Base-by-base conservation (phyloP, 768 basidiomycete genomes). In the Tylopilus felleus region DNA sequence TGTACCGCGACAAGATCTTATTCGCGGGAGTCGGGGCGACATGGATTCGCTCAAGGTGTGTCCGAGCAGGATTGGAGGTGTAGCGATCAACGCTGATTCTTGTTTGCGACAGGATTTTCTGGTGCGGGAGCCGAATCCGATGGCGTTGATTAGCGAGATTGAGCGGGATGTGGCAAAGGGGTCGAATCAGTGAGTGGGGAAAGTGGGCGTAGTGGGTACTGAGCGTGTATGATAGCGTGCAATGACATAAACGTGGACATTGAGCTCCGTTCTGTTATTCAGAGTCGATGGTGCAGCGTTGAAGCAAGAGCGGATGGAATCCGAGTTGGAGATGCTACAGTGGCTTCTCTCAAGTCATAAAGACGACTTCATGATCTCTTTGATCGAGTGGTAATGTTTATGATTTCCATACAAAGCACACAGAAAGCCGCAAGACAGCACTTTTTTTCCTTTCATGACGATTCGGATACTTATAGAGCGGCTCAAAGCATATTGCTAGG, bases 81-180 rank as follows among this genome's bases (percentile, higher is more conserved):
- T 33, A 2, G 3, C 4, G 17, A 8, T 36, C 16, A 16, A n/a
- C 17, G 36, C 36, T 36, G 36, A 17, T n/a, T 36, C 8, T 36
- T n/a, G n/a, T n/a, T n/a, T 17, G 16, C 36, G 19, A 10, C 55
- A 90, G 87, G 83, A 84, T 58, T 90, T 93, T 81, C 77, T 92
- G 45, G 89, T 88, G 19, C 79, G 89, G 13, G 75, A 77, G 39
- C 86, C 88, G 22, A 88, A 85, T 57, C 84, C 81, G 52, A 80
- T 85, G 23, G 90, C 90, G 8, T 91, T 91, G 69, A 70, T 87
- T 56, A 68, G 85, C 50, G 84, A 83, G 63, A 71, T 89, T 14
- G 62, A 53, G 35, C 13, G 41, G 60, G 84, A 38, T 17, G 27
- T 22, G 7, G 19, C n/a, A 2, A 19, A 16, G 43, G 42, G n/a